Percentiles rank a stretch among this genome's conserved stretches.
These are phyloP conservation scores for Vigna unguiculata DNA, from an alignment of 306 rosid genomes.

Conservation along the genomic window DNA sequence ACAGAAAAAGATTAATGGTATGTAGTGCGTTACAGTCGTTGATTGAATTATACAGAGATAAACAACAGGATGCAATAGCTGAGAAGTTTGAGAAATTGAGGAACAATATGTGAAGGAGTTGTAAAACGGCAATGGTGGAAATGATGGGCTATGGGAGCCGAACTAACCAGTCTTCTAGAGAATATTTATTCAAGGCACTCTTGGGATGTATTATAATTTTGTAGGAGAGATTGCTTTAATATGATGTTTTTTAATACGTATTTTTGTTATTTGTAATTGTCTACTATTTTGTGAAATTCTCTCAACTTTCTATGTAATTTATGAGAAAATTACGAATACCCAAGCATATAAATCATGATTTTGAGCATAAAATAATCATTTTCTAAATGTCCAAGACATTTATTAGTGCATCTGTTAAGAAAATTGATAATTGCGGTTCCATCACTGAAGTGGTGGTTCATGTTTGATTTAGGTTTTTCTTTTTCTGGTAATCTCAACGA, in stretches of 20 bases:
- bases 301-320: too few species aligned
- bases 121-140: slow-evolving; percentile 8
- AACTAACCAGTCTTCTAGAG: background rate
- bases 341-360: too few species aligned
- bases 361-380: too few species aligned
- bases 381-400: too few species aligned
- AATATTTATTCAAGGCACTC: slow-evolving; percentile 33
- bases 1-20: slow-evolving; percentile 73
- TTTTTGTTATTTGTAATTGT: background rate
- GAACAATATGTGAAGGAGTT: slow-evolving; percentile 33
- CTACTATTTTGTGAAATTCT: too few species aligned
- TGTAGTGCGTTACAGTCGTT: slow-evolving; percentile 70
- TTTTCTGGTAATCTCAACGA: too few species aligned
- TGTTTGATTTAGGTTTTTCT: too few species aligned
- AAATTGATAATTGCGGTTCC: too few species aligned
- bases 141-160: background rate
- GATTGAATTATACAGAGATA: slow-evolving; percentile 63
- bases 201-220: too few species aligned
- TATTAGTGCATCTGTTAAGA: too few species aligned
- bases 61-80: slow-evolving; percentile 56
- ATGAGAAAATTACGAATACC: too few species aligned
- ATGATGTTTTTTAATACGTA: background rate
- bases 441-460: too few species aligned
- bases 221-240: background rate
- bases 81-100: slow-evolving; percentile 72